Evolutionary conservation across 805 yeast genomes (phyloP), one percentile per base, ranked within the genome.

Genomic region (Teunomyces stri): DNA sequence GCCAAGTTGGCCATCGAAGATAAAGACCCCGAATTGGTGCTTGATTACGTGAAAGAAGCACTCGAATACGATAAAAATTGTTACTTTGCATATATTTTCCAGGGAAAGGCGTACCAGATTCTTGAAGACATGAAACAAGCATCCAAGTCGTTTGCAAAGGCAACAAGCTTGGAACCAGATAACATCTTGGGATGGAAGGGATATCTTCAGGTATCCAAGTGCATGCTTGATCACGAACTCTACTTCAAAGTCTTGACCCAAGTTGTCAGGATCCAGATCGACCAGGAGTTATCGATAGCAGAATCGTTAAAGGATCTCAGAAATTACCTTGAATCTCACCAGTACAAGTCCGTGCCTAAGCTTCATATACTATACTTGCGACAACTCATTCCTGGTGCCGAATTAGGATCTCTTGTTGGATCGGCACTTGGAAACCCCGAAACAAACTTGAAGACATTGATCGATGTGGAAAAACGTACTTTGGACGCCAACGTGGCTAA

Each of bases 131-230:
- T 60, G 4, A 57, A 60, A 1, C 55, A 62, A 3, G 84, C 88
- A 0, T 51, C 65, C 10, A 52, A 51, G 21, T 62, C 76, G 9
- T 85, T 83, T 55, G 56, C 57, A 27, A 59, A 56, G 16, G 90
- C 90, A 0, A 75, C 80, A 2, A 55, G 61, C 5, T 44, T 82
- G 1, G 77, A 81, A 25, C 75, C 80, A 0, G 69, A 70, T 1
- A 80, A 84, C 43, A 52, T 81, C 1, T 62, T 79, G 21, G 95
- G 90, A 0, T 91, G 94, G 95, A 89, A 87, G 58, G 98, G 98
- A 1, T 72, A 84, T 49, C 66, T 82, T 49, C 76, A 79, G 42
- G 62, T 81, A 0, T 71, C 67, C 9, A 65, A 67, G 46, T 56
- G 64, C 10, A 53, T 56, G 28, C 60, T 69, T 3, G 75, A 79